phyloP scores from a whole-genome alignment of 2,329 filamentous ascomycete species.

The Colletotrichum sp. region DNA sequence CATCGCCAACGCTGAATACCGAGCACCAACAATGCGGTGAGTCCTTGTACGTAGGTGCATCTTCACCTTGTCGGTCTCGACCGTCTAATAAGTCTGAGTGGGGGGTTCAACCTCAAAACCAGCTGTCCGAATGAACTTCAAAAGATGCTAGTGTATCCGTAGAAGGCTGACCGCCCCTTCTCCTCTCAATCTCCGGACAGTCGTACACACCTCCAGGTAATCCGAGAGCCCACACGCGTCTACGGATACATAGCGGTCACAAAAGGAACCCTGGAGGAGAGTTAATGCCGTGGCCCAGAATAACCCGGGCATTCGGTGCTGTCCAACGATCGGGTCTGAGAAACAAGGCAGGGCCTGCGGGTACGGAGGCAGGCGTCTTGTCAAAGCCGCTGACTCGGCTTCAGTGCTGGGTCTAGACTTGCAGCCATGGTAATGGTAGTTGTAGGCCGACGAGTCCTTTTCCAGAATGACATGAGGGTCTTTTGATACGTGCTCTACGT shows the following conservation, averaged over 20 bases:
- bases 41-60: constrained; percentile 9
- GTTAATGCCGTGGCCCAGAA: background rate
- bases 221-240: background rate
- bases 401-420: background rate
- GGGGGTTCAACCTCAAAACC: background rate
- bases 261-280: background rate
- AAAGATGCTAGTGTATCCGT: too few relatives aligned
- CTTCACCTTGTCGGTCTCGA: background rate
- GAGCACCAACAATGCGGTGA: constrained; percentile 16
- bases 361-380: background rate
- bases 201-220: background rate
- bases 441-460: background rate
- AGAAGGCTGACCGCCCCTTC: too few relatives aligned
- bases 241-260: background rate
- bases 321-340: background rate
- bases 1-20: background rate
- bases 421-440: background rate
- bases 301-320: background rate
- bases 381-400: background rate
- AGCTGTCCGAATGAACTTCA: too few relatives aligned
- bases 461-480: background rate
- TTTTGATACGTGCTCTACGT: background rate
- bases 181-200: background rate
- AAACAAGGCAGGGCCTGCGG: background rate
- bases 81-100: background rate